Conservation (phyloP, 495 filamentous ascomycete species). For the Barbatosphaeria neglecta region DNA sequence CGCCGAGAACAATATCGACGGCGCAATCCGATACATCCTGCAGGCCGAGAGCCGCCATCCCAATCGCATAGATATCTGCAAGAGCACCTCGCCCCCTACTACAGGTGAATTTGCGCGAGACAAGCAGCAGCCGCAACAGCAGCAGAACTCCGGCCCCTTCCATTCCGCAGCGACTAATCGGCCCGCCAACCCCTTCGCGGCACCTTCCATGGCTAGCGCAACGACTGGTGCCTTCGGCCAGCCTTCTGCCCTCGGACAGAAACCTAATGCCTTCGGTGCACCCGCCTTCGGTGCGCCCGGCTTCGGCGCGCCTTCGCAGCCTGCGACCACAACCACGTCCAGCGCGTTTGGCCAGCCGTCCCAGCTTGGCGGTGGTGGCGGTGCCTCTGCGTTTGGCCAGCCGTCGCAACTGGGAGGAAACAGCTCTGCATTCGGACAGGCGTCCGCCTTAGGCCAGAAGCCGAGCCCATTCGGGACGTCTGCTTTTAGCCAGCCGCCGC, state of each 20-base stretch:
- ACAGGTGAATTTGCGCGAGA: conserved; percentile 12
- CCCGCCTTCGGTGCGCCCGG: conserved; percentile 21
- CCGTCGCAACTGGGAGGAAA: conserved; percentile 8
- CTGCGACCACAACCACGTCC: conserved; percentile 5
- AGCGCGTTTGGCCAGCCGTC: conserved; percentile 30
- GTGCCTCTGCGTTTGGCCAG: conserved; percentile 18
- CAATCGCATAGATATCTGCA: conserved; percentile 64
- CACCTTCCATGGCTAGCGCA: conserved; percentile 11
- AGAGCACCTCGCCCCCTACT: conserved; percentile 23
- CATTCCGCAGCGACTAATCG: background rate
- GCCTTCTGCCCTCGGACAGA: conserved; percentile 24
- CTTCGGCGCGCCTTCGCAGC: too few species aligned
- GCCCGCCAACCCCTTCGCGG: conserved; percentile 18
- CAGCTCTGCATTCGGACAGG: conserved; percentile 9
- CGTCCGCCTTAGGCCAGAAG: conserved; percentile 13
- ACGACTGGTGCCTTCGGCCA: conserved; percentile 30
- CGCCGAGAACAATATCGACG: conserved; percentile 53
- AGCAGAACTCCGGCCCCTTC: background rate
- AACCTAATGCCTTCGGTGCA: conserved; percentile 26
- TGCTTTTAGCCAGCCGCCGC: conserved; percentile 9
- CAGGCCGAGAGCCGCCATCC: conserved; percentile 62
- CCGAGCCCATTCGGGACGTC: background rate
- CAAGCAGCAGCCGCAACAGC: background rate
- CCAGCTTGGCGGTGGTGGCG: conserved; percentile 12
- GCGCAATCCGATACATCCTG: conserved; percentile 60